Evolutionary conservation across 2,329 filamentous ascomycete genomes (phyloP).

Genomic region (Paraconiothyrium sp.): DNA sequence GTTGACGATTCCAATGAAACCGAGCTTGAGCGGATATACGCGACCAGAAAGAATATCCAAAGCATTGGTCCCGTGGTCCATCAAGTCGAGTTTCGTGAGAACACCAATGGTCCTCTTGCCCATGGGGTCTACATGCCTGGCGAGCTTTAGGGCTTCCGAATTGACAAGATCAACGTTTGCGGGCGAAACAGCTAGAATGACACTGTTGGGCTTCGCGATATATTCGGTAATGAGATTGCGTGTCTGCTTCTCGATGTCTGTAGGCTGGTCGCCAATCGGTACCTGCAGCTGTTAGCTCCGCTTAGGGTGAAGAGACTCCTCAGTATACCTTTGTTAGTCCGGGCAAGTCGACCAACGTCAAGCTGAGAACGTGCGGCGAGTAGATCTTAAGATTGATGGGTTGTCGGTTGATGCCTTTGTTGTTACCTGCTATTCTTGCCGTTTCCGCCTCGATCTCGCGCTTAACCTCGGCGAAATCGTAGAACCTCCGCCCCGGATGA

Average conservation of each 20-base stretch:
- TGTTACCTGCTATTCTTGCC: conserved; percentile 90
- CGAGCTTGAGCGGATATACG: conserved; percentile 95
- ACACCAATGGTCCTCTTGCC: conserved; percentile 96
- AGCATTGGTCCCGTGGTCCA: conserved; percentile 98
- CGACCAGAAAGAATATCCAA: conserved; percentile 96
- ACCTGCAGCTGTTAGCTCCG: conserved; percentile 65
- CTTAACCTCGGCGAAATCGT: conserved; percentile 92
- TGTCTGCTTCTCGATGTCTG: conserved; percentile 98
- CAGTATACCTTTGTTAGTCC: conserved; percentile 85
- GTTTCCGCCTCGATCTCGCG: conserved; percentile 98
- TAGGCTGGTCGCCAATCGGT: conserved; percentile 95
- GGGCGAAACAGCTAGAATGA: conserved; percentile 94
- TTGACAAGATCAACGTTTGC: conserved; percentile 99
- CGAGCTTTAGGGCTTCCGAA: conserved; percentile 95
- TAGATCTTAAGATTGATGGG: conserved; percentile 99
- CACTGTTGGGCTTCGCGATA: conserved; percentile 98
- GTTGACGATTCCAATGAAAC: conserved; percentile 98
- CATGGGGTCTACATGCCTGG: conserved; percentile 94
- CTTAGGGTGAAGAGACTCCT: conserved; percentile 16
- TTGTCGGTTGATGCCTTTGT: conserved; percentile 97
- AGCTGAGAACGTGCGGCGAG: conserved; percentile 93
- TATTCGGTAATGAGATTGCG: conserved; percentile 96
- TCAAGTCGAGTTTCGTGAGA: conserved; percentile 94
- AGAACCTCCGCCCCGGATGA: conserved; percentile 86
- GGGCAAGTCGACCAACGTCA: conserved; percentile 95